A percentile compares a stretch with the other conserved stretches of the same genome.
Evolutionary conservation across 805 yeast genomes (phyloP).

Genomic region (Candida namnaoensis): DNA sequence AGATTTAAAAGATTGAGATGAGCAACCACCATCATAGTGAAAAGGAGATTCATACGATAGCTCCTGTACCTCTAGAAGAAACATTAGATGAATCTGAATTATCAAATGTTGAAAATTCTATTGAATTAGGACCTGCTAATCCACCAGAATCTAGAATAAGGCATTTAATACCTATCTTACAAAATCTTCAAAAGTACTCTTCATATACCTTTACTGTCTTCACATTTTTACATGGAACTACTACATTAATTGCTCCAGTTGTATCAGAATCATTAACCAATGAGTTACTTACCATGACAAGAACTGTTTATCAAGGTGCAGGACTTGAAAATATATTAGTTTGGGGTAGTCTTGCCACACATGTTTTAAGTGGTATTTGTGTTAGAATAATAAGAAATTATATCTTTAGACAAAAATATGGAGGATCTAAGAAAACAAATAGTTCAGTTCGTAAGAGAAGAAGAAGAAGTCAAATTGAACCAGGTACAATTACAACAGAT

Average conservation of each 20-base stretch:
- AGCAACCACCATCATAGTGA: too few relatives aligned
- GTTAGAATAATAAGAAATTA: constrained; percentile 30
- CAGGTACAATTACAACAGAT: constrained; percentile 2
- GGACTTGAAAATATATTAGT: constrained; percentile 40
- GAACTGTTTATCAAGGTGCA: constrained; percentile 53
- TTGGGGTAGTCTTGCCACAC: constrained; percentile 36
- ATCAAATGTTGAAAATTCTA: too few relatives aligned
- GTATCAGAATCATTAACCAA: constrained; percentile 35
- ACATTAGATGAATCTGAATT: not conserved
- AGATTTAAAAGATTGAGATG: too few relatives aligned
- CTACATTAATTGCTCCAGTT: constrained; percentile 47
- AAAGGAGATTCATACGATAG: too few relatives aligned
- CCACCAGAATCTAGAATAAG: not conserved
- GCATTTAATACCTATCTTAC: constrained; percentile 11
- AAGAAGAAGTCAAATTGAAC: constrained; percentile 10
- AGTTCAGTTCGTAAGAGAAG: constrained; percentile 15
- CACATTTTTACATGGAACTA: constrained; percentile 44
- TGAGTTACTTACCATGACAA: constrained; percentile 48
- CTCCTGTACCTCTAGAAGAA: not conserved
- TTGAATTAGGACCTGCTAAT: not conserved
- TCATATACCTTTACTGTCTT: constrained; percentile 51
- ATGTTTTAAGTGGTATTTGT: constrained; percentile 44
- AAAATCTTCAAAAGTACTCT: constrained; percentile 44
- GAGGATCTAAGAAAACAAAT: constrained; percentile 7
- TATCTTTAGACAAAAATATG: constrained; percentile 17